A percentile compares a stretch with the other conserved stretches of the same genome.
Conservation (phyloP, 768 basidiomycete species). For the Suillus discolor region DNA sequence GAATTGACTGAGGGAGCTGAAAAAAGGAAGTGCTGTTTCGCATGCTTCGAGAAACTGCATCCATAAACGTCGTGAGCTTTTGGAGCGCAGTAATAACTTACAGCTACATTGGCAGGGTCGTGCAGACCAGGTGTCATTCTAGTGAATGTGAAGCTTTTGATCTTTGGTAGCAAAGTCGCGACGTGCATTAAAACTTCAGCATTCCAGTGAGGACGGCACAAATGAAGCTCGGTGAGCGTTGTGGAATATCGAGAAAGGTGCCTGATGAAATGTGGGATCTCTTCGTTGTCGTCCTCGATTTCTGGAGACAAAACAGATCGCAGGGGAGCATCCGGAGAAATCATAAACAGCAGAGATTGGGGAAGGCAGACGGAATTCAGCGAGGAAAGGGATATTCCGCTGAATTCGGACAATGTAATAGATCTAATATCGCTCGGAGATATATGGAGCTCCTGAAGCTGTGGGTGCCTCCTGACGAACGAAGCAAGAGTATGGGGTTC, state of each 20-base stretch:
- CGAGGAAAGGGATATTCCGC: conserved; percentile 4
- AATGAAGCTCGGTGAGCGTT: background rate
- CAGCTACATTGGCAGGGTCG: background rate
- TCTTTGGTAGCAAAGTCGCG: conserved; percentile 1
- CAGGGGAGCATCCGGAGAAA: conserved; percentile 8
- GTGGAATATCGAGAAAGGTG: background rate
- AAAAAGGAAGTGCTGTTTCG: background rate
- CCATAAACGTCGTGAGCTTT: background rate
- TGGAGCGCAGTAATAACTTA: background rate
- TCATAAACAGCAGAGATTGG: conserved; percentile 3
- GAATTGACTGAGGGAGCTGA: background rate
- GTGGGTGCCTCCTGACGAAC: conserved; percentile 10
- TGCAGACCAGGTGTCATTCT: background rate
- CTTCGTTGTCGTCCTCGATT: conserved; percentile 7
- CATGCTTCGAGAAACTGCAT: conserved; percentile 7
- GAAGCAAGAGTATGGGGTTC: conserved; percentile 4
- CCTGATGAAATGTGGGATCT: background rate
- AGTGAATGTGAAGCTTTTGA: background rate
- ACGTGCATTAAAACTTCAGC: background rate
- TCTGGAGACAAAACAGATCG: conserved; percentile 2
- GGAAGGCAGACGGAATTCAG: conserved; percentile 4
- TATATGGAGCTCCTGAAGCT: conserved; percentile 6
- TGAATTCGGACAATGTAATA: conserved; percentile 1
- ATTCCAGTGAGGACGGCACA: conserved; percentile 3
- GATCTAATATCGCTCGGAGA: conserved; percentile 1